These are phyloP conservation scores for Diaporthe humulicola DNA, from an alignment of 2,329 filamentous ascomycete genomes.

Conservation along the genomic window DNA sequence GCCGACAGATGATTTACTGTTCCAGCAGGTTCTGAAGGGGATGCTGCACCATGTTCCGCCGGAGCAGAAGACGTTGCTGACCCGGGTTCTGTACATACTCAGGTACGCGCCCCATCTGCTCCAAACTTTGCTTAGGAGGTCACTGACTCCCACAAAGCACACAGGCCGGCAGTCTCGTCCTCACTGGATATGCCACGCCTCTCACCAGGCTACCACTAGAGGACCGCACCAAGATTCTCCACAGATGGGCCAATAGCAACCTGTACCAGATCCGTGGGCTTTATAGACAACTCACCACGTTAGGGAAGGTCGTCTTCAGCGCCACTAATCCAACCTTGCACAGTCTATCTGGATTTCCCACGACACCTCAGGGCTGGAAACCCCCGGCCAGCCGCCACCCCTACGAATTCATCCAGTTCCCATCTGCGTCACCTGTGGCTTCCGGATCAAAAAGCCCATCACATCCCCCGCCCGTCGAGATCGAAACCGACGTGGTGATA, in stretches of 20 bases:
- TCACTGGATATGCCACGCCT: slow-evolving; percentile 37
- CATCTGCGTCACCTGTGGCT: not conserved
- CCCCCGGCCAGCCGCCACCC: slow-evolving; percentile 29
- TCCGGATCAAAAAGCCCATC: not conserved
- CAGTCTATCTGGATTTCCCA: slow-evolving; percentile 55
- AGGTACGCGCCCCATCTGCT: slow-evolving; percentile 19
- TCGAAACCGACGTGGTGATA: slow-evolving; percentile 39
- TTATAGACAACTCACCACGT: slow-evolving; percentile 56
- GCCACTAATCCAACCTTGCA: slow-evolving; percentile 59
- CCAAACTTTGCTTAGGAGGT: not conserved
- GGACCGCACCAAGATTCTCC: slow-evolving; percentile 50
- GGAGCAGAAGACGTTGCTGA: slow-evolving; percentile 36
- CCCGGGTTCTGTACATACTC: slow-evolving; percentile 40
- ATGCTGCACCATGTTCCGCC: slow-evolving; percentile 42
- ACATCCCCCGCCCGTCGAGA: slow-evolving; percentile 2
- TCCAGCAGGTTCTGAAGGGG: slow-evolving; percentile 41
- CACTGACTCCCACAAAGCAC: slow-evolving; percentile 9
- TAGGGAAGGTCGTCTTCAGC: slow-evolving; percentile 60
- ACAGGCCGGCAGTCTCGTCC: slow-evolving; percentile 30
- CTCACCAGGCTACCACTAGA: slow-evolving; percentile 34
- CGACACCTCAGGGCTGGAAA: slow-evolving; percentile 42
- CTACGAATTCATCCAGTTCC: slow-evolving; percentile 38
- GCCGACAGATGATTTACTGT: slow-evolving; percentile 41
- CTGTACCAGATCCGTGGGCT: slow-evolving; percentile 61
- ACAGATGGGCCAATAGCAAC: slow-evolving; percentile 60